Evolutionary conservation across 2,329 filamentous ascomycete genomes (phyloP), one percentile per base, ranked within the genome.

Genomic region (Aspergillus uvarum): DNA sequence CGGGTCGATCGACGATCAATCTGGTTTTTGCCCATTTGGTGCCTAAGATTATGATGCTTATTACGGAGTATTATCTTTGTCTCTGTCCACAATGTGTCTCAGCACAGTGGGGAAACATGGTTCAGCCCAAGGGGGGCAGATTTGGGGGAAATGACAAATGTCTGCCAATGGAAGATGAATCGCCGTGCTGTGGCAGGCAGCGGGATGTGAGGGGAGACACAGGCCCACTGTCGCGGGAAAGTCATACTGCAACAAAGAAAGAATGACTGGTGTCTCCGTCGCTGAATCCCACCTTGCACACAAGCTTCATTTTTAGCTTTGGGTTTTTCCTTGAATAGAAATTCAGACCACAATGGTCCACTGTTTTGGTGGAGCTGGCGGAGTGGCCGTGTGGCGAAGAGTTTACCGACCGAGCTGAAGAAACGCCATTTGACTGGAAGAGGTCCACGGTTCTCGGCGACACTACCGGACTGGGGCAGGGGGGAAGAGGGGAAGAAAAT

Each of bases 1-100:
- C 11, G 21, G 55, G 32, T 57, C 55, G 55, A 57, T 57, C 48
- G 55, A 32, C 48, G 55, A 57, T 57, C 55, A 47, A 14, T 12
- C 35, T 31, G 32, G 44, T 31, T 14, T 31, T 21, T 38, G 14
- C 19, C 14, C 14, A 21, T 12, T 50, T n/a, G 29, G 31, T 24
- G 22, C 35, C 22, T 21, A n/a, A n/a, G 6, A 7, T 35, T 10
- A 47, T 21, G 8, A 32, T 48, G 42, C 22, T 47, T 54, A 16
- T 47, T 29, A 6, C 52, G 5, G 29, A 21, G 21, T 21, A 16
- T 14, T 47, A 47, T 48, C 24, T 32, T 29, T 26, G 24, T 31
- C 47, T 55, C 38, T 10, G 7, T 44, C 16, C 6, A 7, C 38
- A 44, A 16, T 2, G 3, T 44, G 5, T 19, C 38, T 19, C 38